These are phyloP conservation scores for Globisporangium okanoganense DNA, from an alignment of 352 stramenopile species.

Conservation along the genomic window DNA sequence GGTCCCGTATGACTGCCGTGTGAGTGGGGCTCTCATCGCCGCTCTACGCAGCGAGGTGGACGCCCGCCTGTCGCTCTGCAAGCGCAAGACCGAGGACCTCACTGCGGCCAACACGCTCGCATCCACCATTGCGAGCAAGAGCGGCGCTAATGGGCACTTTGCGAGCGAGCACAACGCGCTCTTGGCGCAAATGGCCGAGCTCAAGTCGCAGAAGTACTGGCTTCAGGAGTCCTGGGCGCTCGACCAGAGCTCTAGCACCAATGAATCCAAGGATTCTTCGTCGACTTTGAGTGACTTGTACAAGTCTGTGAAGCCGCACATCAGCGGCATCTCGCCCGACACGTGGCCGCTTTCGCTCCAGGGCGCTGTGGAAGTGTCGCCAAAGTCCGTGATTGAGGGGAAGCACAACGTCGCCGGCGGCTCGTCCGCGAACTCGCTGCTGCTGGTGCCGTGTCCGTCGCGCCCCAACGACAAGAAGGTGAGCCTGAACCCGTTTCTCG, in stretches of 20 bases:
- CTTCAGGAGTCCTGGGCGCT: conserved; percentile 57
- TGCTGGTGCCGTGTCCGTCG: conserved; percentile 41
- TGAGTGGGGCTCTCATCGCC: conserved; percentile 36
- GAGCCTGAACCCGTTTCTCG: conserved; percentile 45
- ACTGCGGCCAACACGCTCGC: background rate
- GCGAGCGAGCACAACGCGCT: conserved; percentile 19
- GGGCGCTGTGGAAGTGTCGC: conserved; percentile 52
- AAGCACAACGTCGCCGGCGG: conserved; percentile 43
- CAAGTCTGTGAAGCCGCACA: conserved; percentile 48
- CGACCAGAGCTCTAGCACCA: conserved; percentile 3
- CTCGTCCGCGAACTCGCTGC: conserved; percentile 43
- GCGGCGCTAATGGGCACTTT: background rate
- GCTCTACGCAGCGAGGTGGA: conserved; percentile 61
- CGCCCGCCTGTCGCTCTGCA: conserved; percentile 47
- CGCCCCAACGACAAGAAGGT: conserved; percentile 27
- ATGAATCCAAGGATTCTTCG: background rate
- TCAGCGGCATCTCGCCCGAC: conserved; percentile 67
- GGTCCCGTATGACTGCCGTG: conserved; percentile 58
- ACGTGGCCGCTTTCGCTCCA: conserved; percentile 76
- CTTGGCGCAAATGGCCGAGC: conserved; percentile 39
- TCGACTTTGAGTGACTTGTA: conserved; percentile 20
- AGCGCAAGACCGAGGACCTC: conserved; percentile 34
- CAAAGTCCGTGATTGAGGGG: conserved; percentile 52
- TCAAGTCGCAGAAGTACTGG: conserved; percentile 87
- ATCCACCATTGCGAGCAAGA: background rate